These are phyloP conservation scores for Cercis canadensis DNA, from an alignment of 306 rosid species.

Conservation along the genomic window DNA sequence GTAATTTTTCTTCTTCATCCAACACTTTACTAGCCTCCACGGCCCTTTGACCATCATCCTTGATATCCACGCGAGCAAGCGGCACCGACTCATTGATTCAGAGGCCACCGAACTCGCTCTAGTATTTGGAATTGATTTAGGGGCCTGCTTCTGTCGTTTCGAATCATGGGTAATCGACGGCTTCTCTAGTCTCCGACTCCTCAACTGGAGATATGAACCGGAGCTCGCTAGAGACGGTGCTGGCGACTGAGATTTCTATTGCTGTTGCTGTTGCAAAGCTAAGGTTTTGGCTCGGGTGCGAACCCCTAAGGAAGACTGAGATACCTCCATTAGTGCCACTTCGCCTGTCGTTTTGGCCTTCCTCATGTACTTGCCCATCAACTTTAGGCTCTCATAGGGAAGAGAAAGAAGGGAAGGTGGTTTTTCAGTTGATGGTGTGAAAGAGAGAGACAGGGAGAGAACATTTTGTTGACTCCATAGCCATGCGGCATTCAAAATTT, in stretches of 20 bases:
- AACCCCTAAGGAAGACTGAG: slow-evolving; percentile 74
- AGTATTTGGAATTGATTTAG: slow-evolving; percentile 43
- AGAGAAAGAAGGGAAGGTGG: no score
- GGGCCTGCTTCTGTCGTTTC: slow-evolving; percentile 46
- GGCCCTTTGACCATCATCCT: slow-evolving; percentile 24
- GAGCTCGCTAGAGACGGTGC: slow-evolving; percentile 40
- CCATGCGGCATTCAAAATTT: no score
- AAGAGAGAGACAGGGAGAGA: no score
- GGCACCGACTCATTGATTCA: slow-evolving; percentile 40
- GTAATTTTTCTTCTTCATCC: slow-evolving; percentile 27
- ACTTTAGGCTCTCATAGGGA: neutral
- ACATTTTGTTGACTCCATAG: no score
- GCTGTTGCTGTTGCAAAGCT: slow-evolving; percentile 64
- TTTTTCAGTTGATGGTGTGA: no score
- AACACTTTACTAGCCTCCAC: slow-evolving; percentile 20
- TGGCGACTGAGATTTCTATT: slow-evolving; percentile 48
- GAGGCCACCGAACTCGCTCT: slow-evolving; percentile 39
- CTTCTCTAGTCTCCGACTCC: slow-evolving; percentile 80
- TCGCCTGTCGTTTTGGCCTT: slow-evolving; percentile 70
- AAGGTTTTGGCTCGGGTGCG: slow-evolving; percentile 95
- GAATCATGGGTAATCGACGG: slow-evolving; percentile 47
- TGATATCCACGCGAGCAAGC: slow-evolving; percentile 18
- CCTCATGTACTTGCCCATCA: slow-evolving; percentile 93
- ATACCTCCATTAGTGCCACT: slow-evolving; percentile 63
- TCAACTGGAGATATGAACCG: slow-evolving; percentile 81